Percentiles rank a stretch among this genome's conserved stretches.
These are phyloP conservation scores for Spathaspora girioi DNA, from an alignment of 805 yeast species.

Conservation along the genomic window DNA sequence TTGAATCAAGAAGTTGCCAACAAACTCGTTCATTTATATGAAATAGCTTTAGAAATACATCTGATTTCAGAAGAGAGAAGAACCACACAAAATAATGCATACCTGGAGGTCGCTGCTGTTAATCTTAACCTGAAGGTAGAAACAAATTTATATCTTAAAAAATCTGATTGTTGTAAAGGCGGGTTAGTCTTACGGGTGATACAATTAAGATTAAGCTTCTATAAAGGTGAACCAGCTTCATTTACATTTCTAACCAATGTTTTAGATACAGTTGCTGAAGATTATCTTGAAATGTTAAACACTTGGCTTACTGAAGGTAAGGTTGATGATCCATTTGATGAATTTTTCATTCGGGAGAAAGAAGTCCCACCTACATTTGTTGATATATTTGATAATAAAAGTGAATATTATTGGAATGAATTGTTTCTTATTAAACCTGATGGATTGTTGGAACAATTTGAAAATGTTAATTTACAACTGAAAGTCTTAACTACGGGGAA, in stretches of 20 bases:
- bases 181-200: slow-evolving; percentile 67
- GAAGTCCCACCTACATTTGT: slow-evolving; percentile 21
- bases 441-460: slow-evolving; percentile 68
- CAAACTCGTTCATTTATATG: slow-evolving; percentile 52
- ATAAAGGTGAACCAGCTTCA: slow-evolving; percentile 63
- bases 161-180: slow-evolving; percentile 65
- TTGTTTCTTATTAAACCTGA: slow-evolving; percentile 71
- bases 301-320: slow-evolving; percentile 77
- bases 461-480: slow-evolving; percentile 47
- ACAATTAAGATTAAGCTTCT: slow-evolving; percentile 51
- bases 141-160: slow-evolving; percentile 16
- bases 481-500: slow-evolving; percentile 82
- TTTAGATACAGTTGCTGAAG: slow-evolving; percentile 54
- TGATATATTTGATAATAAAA: slow-evolving; percentile 30
- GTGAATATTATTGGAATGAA: slow-evolving; percentile 70
- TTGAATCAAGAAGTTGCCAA: slow-evolving; percentile 23
- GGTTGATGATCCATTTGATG: slow-evolving; percentile 75
- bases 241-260: slow-evolving; percentile 49
- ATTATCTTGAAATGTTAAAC: slow-evolving; percentile 66
- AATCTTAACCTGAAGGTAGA: not conserved
- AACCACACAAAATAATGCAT: no score
- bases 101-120: no score
- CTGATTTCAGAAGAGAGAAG: slow-evolving; percentile 39
- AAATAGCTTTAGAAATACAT: slow-evolving; percentile 51
- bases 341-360: slow-evolving; percentile 66